Base-by-base conservation (phyloP, 768 basidiomycete species). In the Galerina sulciceps region DNA sequence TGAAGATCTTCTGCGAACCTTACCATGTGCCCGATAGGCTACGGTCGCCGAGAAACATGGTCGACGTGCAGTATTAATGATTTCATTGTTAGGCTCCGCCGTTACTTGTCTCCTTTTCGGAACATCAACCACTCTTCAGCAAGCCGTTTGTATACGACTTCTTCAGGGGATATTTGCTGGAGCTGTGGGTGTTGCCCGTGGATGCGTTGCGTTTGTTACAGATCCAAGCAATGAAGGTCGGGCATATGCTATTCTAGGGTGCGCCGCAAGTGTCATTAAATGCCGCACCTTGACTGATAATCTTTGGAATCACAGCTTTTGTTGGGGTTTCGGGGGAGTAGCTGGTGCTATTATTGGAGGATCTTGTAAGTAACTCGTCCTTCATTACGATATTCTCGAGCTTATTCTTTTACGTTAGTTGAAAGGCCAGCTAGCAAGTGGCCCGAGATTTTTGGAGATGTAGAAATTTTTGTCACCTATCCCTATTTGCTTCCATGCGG, bases 261-360 rank as follows among this genome's bases (percentile, higher is more conserved):
- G 62, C 63, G 75, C 31, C 45, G 43, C 47, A 35, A 23, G 53
- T 26, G 42, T 42, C 60, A 18, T 48, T 41, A 43, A 53, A 54
- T 20, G 34, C 40, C 41, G 43, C 43, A 61, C 50, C 49, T 58
- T 54, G 42, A 26, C 47, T 52, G 34, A 57, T 54, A 23, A 31
- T 22, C 44, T 36, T 3, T 31, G 41, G 20, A 41, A 40, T 38
- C 26, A 26, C 40, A 93, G 91, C 10, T 97, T 96, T 72, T 93
- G 89, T 64, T 97, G 96, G 97, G 96, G 95, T 59, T 85, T 99
- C 63, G 97, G 96, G 60, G 97, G 96, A 84, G 93, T 95, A 11
- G 85, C 88, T 45, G 94, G 94, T 43, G 90, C 91, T 45, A 89
- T 95, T 52, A 82, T 96, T 31, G 94, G 93, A 60, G 92, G 92